Evolutionary conservation across 345 rosid species (phyloP), one percentile per base, ranked within the genome.

Genomic region (Nasturtium officinale): DNA sequence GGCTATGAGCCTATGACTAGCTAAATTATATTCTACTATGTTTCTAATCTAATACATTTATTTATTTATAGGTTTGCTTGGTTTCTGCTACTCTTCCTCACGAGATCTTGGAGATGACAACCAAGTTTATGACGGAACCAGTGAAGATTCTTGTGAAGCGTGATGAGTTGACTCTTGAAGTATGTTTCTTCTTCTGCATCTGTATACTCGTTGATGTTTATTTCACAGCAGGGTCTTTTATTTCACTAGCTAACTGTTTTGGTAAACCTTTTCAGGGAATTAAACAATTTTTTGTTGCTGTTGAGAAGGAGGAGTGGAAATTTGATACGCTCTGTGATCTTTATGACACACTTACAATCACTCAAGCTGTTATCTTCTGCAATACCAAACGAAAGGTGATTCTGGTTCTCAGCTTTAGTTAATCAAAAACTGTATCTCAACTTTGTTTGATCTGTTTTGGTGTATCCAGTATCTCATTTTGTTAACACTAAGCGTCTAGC

Each of bases 241-340:
- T 26, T 46, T 47, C 56, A 25, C 30, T 46, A 5, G 42, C 70
- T 67, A 37, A 67, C 51, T 32, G 61, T 59, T 20, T 23, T 57
- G 18, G 59, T 2, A 9, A 30, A 38, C 52, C n/a, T 38, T 72
- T 65, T 54, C 82, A 91, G 99, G 97, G 99, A 17, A 91, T 91
- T 82, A 95, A 90, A 76, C 97, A 95, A 71, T 95, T 91, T 76
- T 91, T 91, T 26, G 96, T 95, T 53, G 91, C 93, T 1, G 99
- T 95, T 75, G 99, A 95, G 86, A 85, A 83, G 55, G 99, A 95
- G 78, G 97, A 95, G 40, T 95, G 99, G 99, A 95, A 95, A 77
- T 95, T 95, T 80, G 99, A 95, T 79, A 95, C 99, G 3, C 82
- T 95, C 13, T 87, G 93, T 68, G 99, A 95, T 81, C 97, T 90